Base-by-base conservation (phyloP, 768 basidiomycete genomes). In the Mycena albidolilacea region DNA sequence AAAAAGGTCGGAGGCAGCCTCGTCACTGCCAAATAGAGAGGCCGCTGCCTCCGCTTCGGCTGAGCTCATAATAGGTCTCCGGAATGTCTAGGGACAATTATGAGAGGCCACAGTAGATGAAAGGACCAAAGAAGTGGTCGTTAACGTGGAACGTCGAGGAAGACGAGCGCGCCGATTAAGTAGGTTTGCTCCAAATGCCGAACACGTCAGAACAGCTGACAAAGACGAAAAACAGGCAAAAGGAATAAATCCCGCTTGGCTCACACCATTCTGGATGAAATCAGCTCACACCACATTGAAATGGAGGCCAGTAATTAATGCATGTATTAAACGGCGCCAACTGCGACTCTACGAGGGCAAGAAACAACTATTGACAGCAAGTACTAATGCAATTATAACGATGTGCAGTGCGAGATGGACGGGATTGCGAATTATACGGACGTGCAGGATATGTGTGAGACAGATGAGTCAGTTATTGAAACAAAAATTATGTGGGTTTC, bases 1-100 rank as follows among this genome's bases (percentile, higher is more conserved):
- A 83, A 93, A 93, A 64, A 89, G 89, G 82, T 93, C 92, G 41
- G 87, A 84, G 19, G 83, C 84, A 63, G 89, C 78, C 78, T 94
- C 92, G 41, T 89, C 89, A 64, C 88, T 82, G 73, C 90, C 93
- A 85, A 96, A 96, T 58, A 96, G 91, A 69, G 93, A 91, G 64
- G 94, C 92, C 44, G 95, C 95, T 76, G 71, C 91, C 85, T 94
- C 93, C 70, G 92, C 91, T 85, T 94, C 93, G 69, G 92, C 90
- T 76, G 86, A 85, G 80, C 85, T 88, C 92, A 93, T 92, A 78
- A 78, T 77, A 70, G 61, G 58, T 44, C 37, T 43, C 44, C 9
- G 46, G 71, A 75, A 67, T 54, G 65, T 38, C 58, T 41, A n/a
- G n/a, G 21, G 52, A 21, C 19, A 59, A 17, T 9, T 8, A 4